A percentile compares a stretch with the other conserved stretches of the same genome.
Conservation (phyloP, 148 eudicot species). For the Agrostemma githago region DNA sequence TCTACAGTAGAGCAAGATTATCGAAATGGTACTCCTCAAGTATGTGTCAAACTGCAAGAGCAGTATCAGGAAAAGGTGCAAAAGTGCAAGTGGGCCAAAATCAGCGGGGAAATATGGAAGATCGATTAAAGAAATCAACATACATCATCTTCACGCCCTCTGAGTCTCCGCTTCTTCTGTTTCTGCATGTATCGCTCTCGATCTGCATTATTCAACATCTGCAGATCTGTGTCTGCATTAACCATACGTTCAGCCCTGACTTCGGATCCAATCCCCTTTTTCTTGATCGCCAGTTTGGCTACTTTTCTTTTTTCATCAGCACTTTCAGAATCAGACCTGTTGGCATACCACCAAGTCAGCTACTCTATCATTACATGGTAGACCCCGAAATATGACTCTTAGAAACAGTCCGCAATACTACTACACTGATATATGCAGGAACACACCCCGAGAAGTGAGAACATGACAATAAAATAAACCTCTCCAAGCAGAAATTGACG, state of each 20-base stretch:
- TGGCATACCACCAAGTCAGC: conserved; percentile 18
- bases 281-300: conserved; percentile 66
- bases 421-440: background rate
- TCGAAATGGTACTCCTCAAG: background rate
- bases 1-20: background rate
- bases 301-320: conserved; percentile 60
- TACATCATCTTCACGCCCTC: conserved; percentile 95
- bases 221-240: conserved; percentile 71
- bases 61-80: background rate
- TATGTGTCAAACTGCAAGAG: background rate
- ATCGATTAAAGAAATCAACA: conserved; percentile 20
- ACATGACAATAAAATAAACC: background rate
- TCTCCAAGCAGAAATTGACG: background rate
- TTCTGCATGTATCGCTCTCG: conserved; percentile 67
- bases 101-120: conserved; percentile 2
- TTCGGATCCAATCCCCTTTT: conserved; percentile 91
- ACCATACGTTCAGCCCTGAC: conserved; percentile 81
- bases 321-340: conserved; percentile 56
- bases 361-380: background rate
- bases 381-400: background rate
- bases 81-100: background rate
- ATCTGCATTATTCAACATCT: conserved; percentile 61
- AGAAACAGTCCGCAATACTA: background rate
- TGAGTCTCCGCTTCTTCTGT: conserved; percentile 81
- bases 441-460: conserved; percentile 1